Conservation (phyloP, 1,139 yeast genomes). For the Candida pseudoviswanathii region DNA sequence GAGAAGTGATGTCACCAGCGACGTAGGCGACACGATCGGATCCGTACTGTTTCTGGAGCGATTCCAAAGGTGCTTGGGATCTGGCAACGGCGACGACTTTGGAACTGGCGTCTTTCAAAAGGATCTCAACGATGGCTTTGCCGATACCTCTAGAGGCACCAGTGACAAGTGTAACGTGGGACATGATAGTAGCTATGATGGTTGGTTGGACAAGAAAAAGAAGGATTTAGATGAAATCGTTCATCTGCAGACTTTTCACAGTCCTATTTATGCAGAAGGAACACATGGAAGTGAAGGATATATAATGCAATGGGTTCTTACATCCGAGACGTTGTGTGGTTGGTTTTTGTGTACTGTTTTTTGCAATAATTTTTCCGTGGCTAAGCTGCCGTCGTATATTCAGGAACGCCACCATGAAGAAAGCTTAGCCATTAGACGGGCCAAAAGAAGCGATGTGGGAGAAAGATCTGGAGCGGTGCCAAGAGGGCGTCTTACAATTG, state of each 20-base stretch:
- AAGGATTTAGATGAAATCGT: neutral
- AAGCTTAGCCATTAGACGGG: too few relatives aligned
- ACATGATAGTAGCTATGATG: neutral
- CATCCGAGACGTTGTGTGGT: too few relatives aligned
- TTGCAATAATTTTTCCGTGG: neutral
- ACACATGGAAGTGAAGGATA: too few relatives aligned
- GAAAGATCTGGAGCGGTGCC: too few relatives aligned
- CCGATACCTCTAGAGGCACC: constrained; percentile 83
- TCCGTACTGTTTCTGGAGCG: constrained; percentile 48
- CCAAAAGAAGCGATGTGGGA: too few relatives aligned
- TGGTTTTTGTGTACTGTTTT: too few relatives aligned
- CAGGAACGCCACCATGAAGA: neutral
- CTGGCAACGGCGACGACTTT: constrained; percentile 77
- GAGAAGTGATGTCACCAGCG: constrained; percentile 68
- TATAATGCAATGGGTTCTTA: too few relatives aligned
- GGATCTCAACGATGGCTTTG: constrained; percentile 58
- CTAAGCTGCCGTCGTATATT: neutral
- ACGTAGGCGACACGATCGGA: constrained; percentile 53
- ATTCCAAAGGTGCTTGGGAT: constrained; percentile 47
- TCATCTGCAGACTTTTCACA: neutral
- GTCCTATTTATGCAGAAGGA: too few relatives aligned
- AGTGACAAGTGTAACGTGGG: constrained; percentile 46
- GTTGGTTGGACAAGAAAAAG: neutral
- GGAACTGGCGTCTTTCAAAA: constrained; percentile 43
- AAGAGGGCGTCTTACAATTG: too few relatives aligned